Evolutionary conservation across 2,329 filamentous ascomycete genomes (phyloP), one percentile per base, ranked within the genome.

Genomic region (Malbranchea cinnamomea): DNA sequence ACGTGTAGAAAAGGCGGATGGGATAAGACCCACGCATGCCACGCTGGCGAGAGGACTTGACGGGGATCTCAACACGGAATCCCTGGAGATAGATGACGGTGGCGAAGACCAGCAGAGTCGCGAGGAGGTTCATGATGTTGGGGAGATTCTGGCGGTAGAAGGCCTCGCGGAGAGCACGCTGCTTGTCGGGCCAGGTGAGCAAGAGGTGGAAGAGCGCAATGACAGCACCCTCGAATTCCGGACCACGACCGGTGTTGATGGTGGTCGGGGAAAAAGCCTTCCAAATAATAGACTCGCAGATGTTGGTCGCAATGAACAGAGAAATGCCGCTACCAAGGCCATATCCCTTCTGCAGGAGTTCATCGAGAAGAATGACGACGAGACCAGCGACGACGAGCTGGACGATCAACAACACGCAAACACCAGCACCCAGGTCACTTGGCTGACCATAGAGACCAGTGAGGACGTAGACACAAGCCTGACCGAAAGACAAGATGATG

Each of bases 231-330:
- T 42, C 39, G 15, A 46, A 98, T 65, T 98, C 89, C 49, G 91
- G 91, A 37, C 89, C 89, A 71, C 89, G 84, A 46, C 89, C 89
- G 43, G 91, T 98, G 73, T 98, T 98, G 67, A 95, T 91, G 54
- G 89, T 95, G 37, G 85, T 95, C 34, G 91, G 91, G 31, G 87
- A 95, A 71, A 98, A 95, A 30, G 91, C 89, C 72, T 94, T 94
- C 89, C 89, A 98, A 66, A 98, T 80, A 60, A 98, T 98, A 34
- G 87, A 94, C 70, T 98, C 89, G 81, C 89, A 98, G 53, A 98
- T 95, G 73, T 95, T 95, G 67, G 89, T 98, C 45, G 89, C 89
- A 56, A 98, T 98, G 72, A 98, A 98, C 41, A 98, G 80, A 27
- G 87, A 95, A 58, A 98, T 98, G 64, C 89, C 89, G 54, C 82